Base-by-base conservation (phyloP, 148 eudicot species). In the Gaultheria prostrata region DNA sequence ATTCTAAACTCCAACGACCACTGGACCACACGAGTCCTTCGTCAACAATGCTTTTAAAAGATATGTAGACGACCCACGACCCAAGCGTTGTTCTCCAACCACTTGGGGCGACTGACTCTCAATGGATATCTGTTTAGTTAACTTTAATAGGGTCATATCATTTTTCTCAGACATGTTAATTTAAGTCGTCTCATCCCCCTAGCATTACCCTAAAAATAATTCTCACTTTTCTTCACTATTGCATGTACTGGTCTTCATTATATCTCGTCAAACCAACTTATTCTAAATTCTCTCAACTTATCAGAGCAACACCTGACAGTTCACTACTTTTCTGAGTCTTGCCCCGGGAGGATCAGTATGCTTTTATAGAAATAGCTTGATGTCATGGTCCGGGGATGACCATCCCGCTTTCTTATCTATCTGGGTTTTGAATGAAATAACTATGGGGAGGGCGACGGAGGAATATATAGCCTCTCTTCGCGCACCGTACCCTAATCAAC, bases 401-500 rank as follows among this genome's bases (percentile, higher is more conserved):
- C 21, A 21, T 57, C 26, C 65, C 3, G 26, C 24, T 56, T 56
- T 56, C 61, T 56, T 20, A 18, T 56, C n/a, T 18, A 56, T 56
- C 61, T n/a, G 20, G 61, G 10, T 5, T 20, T 10, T 21, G 65
- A 57, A 57, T 57, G 65, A 57, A 57, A 20, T 17, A 20, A 57
- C 65, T 21, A 57, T 6, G 65, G 9, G 11, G 26, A 57, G 65
- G 65, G 20, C 21, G 65, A 57, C 65, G n/a, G n/a, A 57, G 65
- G 21, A 57, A 57, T 57, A 57, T 57, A 24, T 61, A 5, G 61
- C 61, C 61, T 17, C 61, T 20, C 61, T 56, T 56, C 1, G 1
- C n/a, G n/a, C 61, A 56, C 69, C n/a, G n/a, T n/a, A 56, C 69
- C 69, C 69, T n/a, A 61, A 61, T 61, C 69, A 61, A 61, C 65